These are phyloP conservation scores for Cytospora paraplurivora DNA, from an alignment of 2,329 filamentous ascomycete genomes.

Conservation along the genomic window DNA sequence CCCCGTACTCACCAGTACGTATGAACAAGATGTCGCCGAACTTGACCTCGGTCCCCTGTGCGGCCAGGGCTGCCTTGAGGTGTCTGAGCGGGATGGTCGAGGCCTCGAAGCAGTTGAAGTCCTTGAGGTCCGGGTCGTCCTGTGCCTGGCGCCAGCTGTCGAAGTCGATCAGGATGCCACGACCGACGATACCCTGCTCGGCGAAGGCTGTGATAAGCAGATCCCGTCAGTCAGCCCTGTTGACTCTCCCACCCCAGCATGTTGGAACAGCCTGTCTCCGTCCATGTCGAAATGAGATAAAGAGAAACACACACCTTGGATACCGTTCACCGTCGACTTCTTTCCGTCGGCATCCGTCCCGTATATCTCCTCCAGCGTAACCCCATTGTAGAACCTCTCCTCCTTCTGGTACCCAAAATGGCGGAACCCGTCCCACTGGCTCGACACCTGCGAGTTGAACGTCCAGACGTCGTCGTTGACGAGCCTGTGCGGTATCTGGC, in stretches of 20 bases:
- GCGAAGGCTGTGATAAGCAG: slow-evolving; percentile 45
- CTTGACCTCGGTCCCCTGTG: slow-evolving; percentile 51
- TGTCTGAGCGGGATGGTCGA: slow-evolving; percentile 36
- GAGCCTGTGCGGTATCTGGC: slow-evolving; percentile 51
- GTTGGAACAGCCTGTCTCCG: background rate
- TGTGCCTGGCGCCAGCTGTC: slow-evolving; percentile 49
- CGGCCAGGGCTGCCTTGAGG: slow-evolving; percentile 45
- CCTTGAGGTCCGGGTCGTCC: slow-evolving; percentile 31
- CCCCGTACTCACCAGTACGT: slow-evolving; percentile 39
- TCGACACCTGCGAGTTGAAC: slow-evolving; percentile 60
- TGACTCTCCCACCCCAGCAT: background rate
- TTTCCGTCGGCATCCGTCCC: slow-evolving; percentile 35
- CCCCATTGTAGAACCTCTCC: slow-evolving; percentile 40
- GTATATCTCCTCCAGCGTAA: slow-evolving; percentile 38
- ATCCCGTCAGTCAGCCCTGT: background rate
- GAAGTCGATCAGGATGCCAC: slow-evolving; percentile 57
- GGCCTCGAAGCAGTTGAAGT: slow-evolving; percentile 41
- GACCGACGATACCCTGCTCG: slow-evolving; percentile 56
- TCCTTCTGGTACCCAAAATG: slow-evolving; percentile 54
- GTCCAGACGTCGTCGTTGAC: slow-evolving; percentile 64
- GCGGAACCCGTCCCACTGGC: slow-evolving; percentile 60
- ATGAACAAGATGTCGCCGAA: slow-evolving; percentile 57
- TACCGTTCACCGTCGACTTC: slow-evolving; percentile 45
- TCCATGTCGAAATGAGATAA: background rate
- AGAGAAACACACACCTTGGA: slow-evolving; percentile 36